Conservation (phyloP, 2,329 filamentous ascomycete species). For the Penicillium brevicompactum region DNA sequence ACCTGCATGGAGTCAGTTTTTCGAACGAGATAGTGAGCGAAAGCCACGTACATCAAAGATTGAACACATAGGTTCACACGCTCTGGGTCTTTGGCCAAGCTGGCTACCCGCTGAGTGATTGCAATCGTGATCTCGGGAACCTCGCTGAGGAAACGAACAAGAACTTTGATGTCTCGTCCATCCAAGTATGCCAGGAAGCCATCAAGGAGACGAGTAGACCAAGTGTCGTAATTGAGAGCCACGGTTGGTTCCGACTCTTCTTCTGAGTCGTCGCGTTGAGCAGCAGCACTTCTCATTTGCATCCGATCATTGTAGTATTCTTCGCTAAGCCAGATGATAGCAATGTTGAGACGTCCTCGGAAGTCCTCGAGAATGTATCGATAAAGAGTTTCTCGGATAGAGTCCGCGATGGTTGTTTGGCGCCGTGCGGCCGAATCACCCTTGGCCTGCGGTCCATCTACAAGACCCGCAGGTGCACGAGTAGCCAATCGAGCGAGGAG, state of each 20-base stretch:
- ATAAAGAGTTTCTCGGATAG: conserved; percentile 79
- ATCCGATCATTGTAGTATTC: conserved; percentile 95
- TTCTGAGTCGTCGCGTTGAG: conserved; percentile 45
- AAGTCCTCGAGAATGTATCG: conserved; percentile 91
- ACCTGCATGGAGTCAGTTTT: conserved; percentile 38
- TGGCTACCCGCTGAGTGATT: conserved; percentile 72
- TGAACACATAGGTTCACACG: conserved; percentile 61
- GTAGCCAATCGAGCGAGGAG: conserved; percentile 84
- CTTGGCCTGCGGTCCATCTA: conserved; percentile 44
- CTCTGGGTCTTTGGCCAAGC: conserved; percentile 65
- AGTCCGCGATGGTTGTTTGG: conserved; percentile 53
- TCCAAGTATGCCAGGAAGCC: conserved; percentile 91
- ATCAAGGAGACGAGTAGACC: conserved; percentile 79
- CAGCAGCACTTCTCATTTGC: conserved; percentile 47
- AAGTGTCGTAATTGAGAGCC: conserved; percentile 71
- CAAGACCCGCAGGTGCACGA: conserved; percentile 71
- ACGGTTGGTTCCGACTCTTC: conserved; percentile 47
- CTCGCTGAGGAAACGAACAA: conserved; percentile 90
- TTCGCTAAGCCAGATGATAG: conserved; percentile 91
- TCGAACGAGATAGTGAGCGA: not conserved
- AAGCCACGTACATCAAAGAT: conserved; percentile 55
- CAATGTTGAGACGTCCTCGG: conserved; percentile 82
- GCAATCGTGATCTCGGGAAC: conserved; percentile 75
- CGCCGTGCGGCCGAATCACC: conserved; percentile 23
- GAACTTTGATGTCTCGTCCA: conserved; percentile 75